Evolutionary conservation across 2,329 filamentous ascomycete genomes (phyloP).

Genomic region (Cylindrodendrum hubeiense): DNA sequence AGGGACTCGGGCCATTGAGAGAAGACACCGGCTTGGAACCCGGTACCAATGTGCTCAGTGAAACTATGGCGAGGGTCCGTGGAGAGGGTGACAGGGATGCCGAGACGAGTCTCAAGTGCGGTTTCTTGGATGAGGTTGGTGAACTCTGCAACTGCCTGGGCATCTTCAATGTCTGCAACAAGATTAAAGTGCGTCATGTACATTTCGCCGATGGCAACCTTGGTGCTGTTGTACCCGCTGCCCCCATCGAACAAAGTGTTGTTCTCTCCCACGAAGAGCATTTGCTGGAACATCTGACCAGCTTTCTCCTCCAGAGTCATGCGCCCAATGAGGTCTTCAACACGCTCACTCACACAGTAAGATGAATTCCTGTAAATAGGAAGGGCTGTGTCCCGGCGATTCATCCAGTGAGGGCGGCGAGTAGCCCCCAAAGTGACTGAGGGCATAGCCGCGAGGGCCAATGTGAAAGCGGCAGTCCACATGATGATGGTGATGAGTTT

Average conservation of each 20-base stretch:
- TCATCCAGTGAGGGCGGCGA: slow-evolving; percentile 16
- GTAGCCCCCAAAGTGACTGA: slow-evolving; percentile 8
- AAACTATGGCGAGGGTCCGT: slow-evolving; percentile 61
- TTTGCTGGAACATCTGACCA: slow-evolving; percentile 60
- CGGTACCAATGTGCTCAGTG: slow-evolving; percentile 57
- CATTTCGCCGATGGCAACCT: slow-evolving; percentile 32
- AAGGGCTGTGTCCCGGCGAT: slow-evolving; percentile 7
- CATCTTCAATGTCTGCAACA: slow-evolving; percentile 57
- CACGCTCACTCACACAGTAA: slow-evolving; percentile 57
- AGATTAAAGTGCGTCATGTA: slow-evolving; percentile 60
- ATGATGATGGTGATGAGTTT: slow-evolving; percentile 2
- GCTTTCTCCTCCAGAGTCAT: slow-evolving; percentile 64
- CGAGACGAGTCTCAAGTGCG: slow-evolving; percentile 59
- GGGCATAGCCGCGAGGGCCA: slow-evolving; percentile 18
- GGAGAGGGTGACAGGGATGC: slow-evolving; percentile 62
- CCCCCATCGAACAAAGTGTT: slow-evolving; percentile 33
- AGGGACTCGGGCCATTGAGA: slow-evolving; percentile 65
- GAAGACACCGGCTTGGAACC: slow-evolving; percentile 57
- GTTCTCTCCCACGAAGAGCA: slow-evolving; percentile 45
- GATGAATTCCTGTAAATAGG: slow-evolving; percentile 47
- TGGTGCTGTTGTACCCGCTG: slow-evolving; percentile 18
- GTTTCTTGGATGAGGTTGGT: slow-evolving; percentile 56
- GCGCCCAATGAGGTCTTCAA: slow-evolving; percentile 58
- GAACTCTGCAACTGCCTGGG: slow-evolving; percentile 51
- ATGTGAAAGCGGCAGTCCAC: slow-evolving; percentile 14